phyloP scores from a whole-genome alignment of 805 yeast genomes.

The Candida vaughaniae region DNA sequence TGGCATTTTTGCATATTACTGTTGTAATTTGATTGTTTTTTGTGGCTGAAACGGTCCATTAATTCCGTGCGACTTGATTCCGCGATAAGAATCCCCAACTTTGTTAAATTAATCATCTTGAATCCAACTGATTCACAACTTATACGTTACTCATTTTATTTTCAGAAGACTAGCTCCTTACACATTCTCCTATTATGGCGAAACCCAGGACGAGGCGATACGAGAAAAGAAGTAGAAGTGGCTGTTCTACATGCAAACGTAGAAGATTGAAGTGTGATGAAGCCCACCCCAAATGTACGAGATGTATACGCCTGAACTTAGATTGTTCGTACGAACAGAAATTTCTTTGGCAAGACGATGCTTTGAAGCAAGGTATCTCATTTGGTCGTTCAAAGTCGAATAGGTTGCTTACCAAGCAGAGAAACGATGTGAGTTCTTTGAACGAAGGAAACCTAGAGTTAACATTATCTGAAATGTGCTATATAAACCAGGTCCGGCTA shows the following conservation, averaged over 20 bases:
- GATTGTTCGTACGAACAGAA: slow-evolving; percentile 18
- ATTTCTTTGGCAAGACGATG: slow-evolving; percentile 39
- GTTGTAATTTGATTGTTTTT: too few species aligned
- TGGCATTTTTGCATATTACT: too few species aligned
- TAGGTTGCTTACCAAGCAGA: slow-evolving; percentile 10
- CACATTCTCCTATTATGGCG: too few species aligned
- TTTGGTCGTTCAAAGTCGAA: slow-evolving; percentile 33
- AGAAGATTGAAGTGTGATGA: slow-evolving; percentile 22
- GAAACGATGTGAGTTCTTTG: not conserved
- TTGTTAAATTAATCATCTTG: too few species aligned
- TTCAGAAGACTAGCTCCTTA: too few species aligned
- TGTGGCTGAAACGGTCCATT: too few species aligned
- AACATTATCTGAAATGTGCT: slow-evolving; percentile 12
- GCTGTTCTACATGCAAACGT: slow-evolving; percentile 16
- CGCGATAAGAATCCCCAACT: too few species aligned
- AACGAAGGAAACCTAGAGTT: slow-evolving; percentile 9
- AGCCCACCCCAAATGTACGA: slow-evolving; percentile 28
- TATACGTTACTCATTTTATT: too few species aligned
- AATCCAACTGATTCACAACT: too few species aligned
- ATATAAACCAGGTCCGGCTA: slow-evolving; percentile 11
- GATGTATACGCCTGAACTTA: slow-evolving; percentile 24
- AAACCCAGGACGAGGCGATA: slow-evolving; percentile 8
- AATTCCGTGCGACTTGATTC: too few species aligned
- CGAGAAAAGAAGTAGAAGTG: slow-evolving; percentile 20
- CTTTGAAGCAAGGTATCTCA: slow-evolving; percentile 28